These are phyloP conservation scores for Macadamia integrifolia DNA, from an alignment of 164 flowering plant species.

Conservation along the genomic window DNA sequence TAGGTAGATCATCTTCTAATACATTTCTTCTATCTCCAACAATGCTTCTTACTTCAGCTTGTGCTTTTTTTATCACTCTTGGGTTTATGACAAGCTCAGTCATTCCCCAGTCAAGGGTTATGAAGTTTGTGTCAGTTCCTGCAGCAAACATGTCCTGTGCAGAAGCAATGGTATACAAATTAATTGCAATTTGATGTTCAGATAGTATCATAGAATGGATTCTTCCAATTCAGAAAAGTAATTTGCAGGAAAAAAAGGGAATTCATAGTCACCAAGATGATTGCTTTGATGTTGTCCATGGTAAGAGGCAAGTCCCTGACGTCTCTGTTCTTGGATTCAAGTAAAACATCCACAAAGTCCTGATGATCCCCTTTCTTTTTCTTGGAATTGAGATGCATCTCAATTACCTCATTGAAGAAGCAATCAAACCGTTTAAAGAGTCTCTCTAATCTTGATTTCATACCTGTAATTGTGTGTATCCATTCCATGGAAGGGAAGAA, in stretches of 20 bases:
- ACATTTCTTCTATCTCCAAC: slow-evolving; percentile 30
- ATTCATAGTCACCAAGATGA: slow-evolving; percentile 35
- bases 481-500: too few relatives aligned
- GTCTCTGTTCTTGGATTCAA: slow-evolving; percentile 22
- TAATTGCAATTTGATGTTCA: slow-evolving; percentile 28
- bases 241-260: too few relatives aligned
- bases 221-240: too few relatives aligned
- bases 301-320: slow-evolving; percentile 31
- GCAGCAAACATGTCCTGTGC: too few relatives aligned
- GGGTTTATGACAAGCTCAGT: too few relatives aligned
- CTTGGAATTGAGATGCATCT: slow-evolving; percentile 32
- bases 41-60: too few relatives aligned
- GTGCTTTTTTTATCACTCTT: too few relatives aligned
- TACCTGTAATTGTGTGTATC: slow-evolving; percentile 34
- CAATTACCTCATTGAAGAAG: slow-evolving; percentile 36
- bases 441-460: slow-evolving; percentile 25
- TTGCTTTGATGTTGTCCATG: slow-evolving; percentile 46
- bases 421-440: slow-evolving; percentile 33
- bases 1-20: slow-evolving; percentile 33
- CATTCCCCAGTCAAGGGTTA: too few relatives aligned
- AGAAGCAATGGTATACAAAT: too few relatives aligned
- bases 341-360: too few relatives aligned
- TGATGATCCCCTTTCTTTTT: too few relatives aligned
- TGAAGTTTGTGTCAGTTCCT: too few relatives aligned
- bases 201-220: slow-evolving; percentile 29